A percentile compares a stretch with the other conserved stretches of the same genome.
Conservation (phyloP, 768 basidiomycete species). For the Lactarius akahatsu region DNA sequence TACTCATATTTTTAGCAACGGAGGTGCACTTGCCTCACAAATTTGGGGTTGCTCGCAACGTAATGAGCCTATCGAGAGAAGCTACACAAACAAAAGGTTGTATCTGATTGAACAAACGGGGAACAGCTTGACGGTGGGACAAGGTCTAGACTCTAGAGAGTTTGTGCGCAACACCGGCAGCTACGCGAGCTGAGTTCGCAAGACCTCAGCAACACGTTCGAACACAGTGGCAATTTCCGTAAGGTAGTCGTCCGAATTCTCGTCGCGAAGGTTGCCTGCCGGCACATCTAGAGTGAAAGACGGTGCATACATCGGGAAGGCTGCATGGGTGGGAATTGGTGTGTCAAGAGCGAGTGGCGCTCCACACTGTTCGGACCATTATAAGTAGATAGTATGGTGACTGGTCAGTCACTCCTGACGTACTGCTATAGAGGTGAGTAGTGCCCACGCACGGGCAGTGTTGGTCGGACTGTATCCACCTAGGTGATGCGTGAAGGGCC, state of each 20-base stretch:
- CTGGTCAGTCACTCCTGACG: slow-evolving; percentile 33
- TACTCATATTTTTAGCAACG: background rate
- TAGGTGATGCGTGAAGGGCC: slow-evolving; percentile 27
- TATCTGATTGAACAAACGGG: background rate
- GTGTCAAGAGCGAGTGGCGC: slow-evolving; percentile 55
- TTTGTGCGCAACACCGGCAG: too few species aligned
- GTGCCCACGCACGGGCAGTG: slow-evolving; percentile 84
- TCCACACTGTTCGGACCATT: slow-evolving; percentile 44
- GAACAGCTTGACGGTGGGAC: background rate
- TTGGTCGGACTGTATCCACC: slow-evolving; percentile 87
- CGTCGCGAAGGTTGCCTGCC: slow-evolving; percentile 69
- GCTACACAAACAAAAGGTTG: background rate
- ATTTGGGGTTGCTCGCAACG: background rate
- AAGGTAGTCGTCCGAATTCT: slow-evolving; percentile 64
- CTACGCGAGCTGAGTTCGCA: slow-evolving; percentile 20
- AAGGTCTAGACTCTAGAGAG: background rate
- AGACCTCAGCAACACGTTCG: slow-evolving; percentile 23
- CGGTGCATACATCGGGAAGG: slow-evolving; percentile 73
- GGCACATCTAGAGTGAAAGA: slow-evolving; percentile 80
- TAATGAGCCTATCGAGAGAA: background rate
- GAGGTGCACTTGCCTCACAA: background rate
- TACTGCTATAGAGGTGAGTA: slow-evolving; percentile 74
- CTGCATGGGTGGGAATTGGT: slow-evolving; percentile 72
- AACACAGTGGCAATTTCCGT: slow-evolving; percentile 40
- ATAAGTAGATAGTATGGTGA: background rate